These are phyloP conservation scores for Cadophora malorum DNA, from an alignment of 2,329 filamentous ascomycete genomes.

Conservation along the genomic window DNA sequence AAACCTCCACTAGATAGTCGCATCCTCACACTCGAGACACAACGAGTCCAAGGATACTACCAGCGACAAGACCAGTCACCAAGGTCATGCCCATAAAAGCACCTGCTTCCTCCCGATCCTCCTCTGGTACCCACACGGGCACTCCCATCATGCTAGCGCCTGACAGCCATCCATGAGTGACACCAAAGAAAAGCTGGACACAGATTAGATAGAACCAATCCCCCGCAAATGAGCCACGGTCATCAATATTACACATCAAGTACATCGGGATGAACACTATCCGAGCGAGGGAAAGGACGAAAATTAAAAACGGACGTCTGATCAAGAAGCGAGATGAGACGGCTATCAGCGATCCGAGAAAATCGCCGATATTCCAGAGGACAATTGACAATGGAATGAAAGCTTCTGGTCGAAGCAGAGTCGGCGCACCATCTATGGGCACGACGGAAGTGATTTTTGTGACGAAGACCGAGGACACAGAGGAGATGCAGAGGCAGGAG, in stretches of 20 bases:
- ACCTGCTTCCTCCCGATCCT: conserved; percentile 6
- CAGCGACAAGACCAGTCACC: neutral
- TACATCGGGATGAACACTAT: conserved; percentile 7
- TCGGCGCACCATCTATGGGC: neutral
- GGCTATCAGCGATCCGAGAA: neutral
- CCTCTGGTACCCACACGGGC: conserved; percentile 1
- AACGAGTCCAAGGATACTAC: neutral
- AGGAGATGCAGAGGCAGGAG: conserved; percentile 12
- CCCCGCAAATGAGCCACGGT: neutral
- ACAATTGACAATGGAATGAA: conserved; percentile 5
- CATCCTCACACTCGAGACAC: neutral
- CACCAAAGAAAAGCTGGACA: neutral
- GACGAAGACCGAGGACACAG: neutral
- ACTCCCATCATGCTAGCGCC: conserved; percentile 11
- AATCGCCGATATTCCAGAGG: conserved; percentile 2
- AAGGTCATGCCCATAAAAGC: conserved; percentile 7
- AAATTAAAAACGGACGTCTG: neutral
- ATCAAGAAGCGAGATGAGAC: conserved; percentile 8
- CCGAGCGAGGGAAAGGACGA: neutral
- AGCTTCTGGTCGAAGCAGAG: neutral
- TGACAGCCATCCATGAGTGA: conserved; percentile 1
- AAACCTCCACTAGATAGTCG: neutral
- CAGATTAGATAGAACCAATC: conserved; percentile 1
- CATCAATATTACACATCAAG: conserved; percentile 6
- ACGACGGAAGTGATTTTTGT: neutral